Base-by-base conservation (phyloP, 306 rosid species). In the Parietaria judaica region DNA sequence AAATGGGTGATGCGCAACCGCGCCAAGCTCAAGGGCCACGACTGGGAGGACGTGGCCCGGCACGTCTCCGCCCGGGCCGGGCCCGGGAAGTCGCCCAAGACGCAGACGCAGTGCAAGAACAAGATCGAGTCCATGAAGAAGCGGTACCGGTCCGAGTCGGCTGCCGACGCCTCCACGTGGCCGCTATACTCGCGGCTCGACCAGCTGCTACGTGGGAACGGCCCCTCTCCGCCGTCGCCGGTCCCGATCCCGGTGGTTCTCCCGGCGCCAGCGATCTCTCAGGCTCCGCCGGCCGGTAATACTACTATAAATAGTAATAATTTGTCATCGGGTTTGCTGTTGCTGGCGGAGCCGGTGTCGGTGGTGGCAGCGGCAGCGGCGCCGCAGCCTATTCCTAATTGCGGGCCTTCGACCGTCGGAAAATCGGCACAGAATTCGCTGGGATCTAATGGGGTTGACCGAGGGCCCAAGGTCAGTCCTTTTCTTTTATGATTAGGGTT, bases 101-200 rank as follows among this genome's bases (percentile, higher is more conserved):
- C 99, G 0, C 97, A 88, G 37, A 94, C 99, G 0, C 99, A 94
- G 83, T 94, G 99, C 72, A 88, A 94, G 87, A 94, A 94, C 79
- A 94, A 94, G 85, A 88, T 94, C 5, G 99, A 94, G 76, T 94
- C 99, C 8, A 94, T 94, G 99, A 94, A 94, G 84, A 94, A 94
- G 70, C 44, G 94, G 51, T 94, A 86, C 68, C 80, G 97, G 10
- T 83, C 89, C 1, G 97, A 88, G 61, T 84, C 99, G 11, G 60
- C 85, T 1, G 82, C 87, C 0, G 92, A 82, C 53, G 81, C 76
- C 0, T 82, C 94, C 0, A 80, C 96, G 14, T 92, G 96, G 99
- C 99, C 99, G 7, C 72, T 88, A 7, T 88, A 86, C 60, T 73
- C 89, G 3, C 76, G 99, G 4, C 90, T 92, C 54, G 86, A 84